phyloP scores from a whole-genome alignment of 345 rosid genomes.

The Populus nigra region DNA sequence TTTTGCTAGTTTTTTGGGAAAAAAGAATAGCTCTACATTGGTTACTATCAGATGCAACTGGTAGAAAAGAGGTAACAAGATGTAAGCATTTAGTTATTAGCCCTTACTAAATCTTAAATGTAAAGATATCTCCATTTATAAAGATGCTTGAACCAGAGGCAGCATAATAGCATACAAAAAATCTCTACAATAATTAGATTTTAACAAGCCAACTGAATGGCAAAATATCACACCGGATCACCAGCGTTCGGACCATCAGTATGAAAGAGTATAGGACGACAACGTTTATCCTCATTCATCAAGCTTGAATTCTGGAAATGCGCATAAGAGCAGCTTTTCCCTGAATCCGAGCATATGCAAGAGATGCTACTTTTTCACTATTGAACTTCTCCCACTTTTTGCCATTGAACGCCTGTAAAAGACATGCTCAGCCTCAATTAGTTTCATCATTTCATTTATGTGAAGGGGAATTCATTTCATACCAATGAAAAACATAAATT shows the following conservation, averaged over 20 bases:
- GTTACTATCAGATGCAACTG: constrained; percentile 5
- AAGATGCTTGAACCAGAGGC: not conserved
- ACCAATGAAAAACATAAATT: not conserved
- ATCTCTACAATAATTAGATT: not conserved
- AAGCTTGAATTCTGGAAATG: constrained; percentile 92
- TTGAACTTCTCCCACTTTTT: constrained; percentile 93
- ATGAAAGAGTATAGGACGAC: constrained; percentile 85
- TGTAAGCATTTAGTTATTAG: not conserved
- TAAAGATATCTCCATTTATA: not conserved
- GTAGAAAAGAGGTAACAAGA: not conserved
- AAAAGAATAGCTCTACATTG: not conserved
- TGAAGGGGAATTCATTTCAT: not conserved
- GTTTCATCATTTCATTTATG: not conserved
- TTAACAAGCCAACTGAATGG: constrained; percentile 5
- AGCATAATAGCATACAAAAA: not conserved
- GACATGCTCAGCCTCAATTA: not conserved
- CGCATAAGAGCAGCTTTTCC: constrained; percentile 82
- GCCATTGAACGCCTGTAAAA: constrained; percentile 73
- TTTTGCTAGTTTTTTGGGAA: not conserved
- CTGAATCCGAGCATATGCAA: constrained; percentile 84
- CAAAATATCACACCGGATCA: constrained; percentile 52
- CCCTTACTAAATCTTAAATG: not conserved
- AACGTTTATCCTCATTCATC: constrained; percentile 91
- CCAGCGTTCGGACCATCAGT: constrained; percentile 89
- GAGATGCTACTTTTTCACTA: constrained; percentile 84